Base-by-base conservation (phyloP, 2,329 filamentous ascomycete species). In the Ophiostoma sp. region DNA sequence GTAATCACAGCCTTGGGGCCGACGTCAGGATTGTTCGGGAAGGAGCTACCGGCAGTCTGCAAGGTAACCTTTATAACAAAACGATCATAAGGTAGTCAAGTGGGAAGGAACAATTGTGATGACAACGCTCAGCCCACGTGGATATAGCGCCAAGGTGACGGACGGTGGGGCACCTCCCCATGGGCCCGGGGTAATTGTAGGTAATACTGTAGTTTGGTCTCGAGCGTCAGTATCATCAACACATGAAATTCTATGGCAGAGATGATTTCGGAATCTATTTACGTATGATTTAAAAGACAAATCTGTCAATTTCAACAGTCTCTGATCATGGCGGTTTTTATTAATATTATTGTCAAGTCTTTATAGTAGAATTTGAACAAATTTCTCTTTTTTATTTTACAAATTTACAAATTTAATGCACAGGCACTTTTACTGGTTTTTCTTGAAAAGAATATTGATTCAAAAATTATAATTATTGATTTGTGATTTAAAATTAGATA, bases 211-310 rank as follows among this genome's bases (percentile, higher is more conserved):
- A 48, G 44, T 20, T 48, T 48, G 17, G 17, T 20, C 44, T 20
- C 17, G 44, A 48, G 44, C 17, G 44, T 48, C 44, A 39, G 36
- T 39, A 39, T 39, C 36, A 39, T n/a, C 44, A 20, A n/a, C 44
- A n/a, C 44, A n/a, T 48, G 6, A 48, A n/a, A 8, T n/a, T 20
- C 17, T 48, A 5, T 48, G 2, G 41, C 3, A n/a, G 20, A 7
- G 44, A 48, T 48, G 7, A 20, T 1, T 20, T 20, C 27, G 27
- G 44, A n/a, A 48, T 8, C 20, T n/a, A 1, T 20, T 48, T 48
- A 48, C 17, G 7, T 7, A 2, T 48, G 1, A 2, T 48, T 15
- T 1, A 48, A 0, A 7, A 2, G 0, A n/a, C 7, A n/a, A 6
- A 48, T n/a, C 17, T n/a, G 1, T n/a, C 6, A 6, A 41, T 48